Base-by-base conservation (phyloP, 129 eudicot species). In the Lonicera japonica region DNA sequence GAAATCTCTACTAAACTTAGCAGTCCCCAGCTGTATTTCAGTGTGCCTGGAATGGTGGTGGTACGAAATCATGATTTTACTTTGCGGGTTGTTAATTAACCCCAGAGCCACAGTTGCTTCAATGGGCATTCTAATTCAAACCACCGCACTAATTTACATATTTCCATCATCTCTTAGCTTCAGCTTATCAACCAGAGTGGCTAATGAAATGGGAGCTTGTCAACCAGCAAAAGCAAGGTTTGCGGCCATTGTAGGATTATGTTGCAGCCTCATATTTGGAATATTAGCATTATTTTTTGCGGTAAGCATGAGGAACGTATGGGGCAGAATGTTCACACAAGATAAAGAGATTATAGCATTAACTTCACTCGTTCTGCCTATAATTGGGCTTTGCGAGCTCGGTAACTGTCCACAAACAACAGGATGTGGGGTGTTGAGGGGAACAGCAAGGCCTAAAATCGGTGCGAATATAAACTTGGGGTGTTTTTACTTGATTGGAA, bases 11-110 rank as follows among this genome's bases (percentile, higher is more conserved):
- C 20, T 89, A 11, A 77, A 69, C 25, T 64, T 89, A 38, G 94
- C 94, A 13, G 48, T 89, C 19, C 96, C 96, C 0, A 85, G 94
- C 78, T 89, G 96, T 77, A 66, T 89, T 60, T 89, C 96, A 2
- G 96, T 89, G 18, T 89, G 96, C 60, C 76, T 89, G 18, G 94
- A 89, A 61, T 88, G 96, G 96, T 88, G 96, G 96, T 88, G 96
- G 96, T 88, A 88, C 56, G 96, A 88, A 51, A 84, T 89, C 21
- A 89, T 89, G 96, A 80, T 89, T 15, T 56, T 89, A 60, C 70
- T 89, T 1, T 89, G 96, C 58, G 96, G 96, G 23, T 18, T 85
- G 14, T 60, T 89, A 0, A 18, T 69, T 3, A 80, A 85, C 60
- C 94, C 96, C 0, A 82, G 63, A 53, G 87, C 94, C 7, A 82